Conservation (phyloP, 805 yeast species). For the Maudiozyma saulgeensis region DNA sequence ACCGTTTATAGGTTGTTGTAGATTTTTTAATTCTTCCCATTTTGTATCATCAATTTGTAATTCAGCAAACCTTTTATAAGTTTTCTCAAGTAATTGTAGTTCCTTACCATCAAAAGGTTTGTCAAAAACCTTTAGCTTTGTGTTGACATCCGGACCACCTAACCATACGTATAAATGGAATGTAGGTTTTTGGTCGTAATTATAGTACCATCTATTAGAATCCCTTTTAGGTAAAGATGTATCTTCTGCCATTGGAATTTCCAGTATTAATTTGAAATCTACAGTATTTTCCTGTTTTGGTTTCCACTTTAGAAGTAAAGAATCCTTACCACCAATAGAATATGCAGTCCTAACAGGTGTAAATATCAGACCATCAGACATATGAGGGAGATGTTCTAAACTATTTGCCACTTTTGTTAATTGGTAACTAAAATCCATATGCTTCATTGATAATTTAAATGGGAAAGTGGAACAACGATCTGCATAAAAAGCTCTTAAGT, state of each 20-base stretch:
- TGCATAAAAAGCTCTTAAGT: slow-evolving; percentile 59
- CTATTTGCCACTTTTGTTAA: slow-evolving; percentile 65
- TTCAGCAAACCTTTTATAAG: slow-evolving; percentile 59
- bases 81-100: slow-evolving; percentile 29
- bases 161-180: slow-evolving; percentile 69
- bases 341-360: slow-evolving; percentile 88
- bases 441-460: slow-evolving; percentile 75
- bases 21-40: slow-evolving; percentile 65
- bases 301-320: slow-evolving; percentile 85
- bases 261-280: slow-evolving; percentile 63
- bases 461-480: slow-evolving; percentile 70
- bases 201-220: slow-evolving; percentile 61
- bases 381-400: slow-evolving; percentile 68
- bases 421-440: slow-evolving; percentile 77
- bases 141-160: slow-evolving; percentile 40
- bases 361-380: slow-evolving; percentile 87
- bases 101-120: slow-evolving; percentile 26
- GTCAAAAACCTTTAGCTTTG: slow-evolving; percentile 22
- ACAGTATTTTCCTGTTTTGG: slow-evolving; percentile 93
- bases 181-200: slow-evolving; percentile 73
- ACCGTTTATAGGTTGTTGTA: slow-evolving; percentile 78
- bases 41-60: slow-evolving; percentile 57
- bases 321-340: slow-evolving; percentile 73
- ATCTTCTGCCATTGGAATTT: slow-evolving; percentile 29
- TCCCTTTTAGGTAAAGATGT: slow-evolving; percentile 38